Conservation (phyloP, 2,329 filamentous ascomycete species). For the Hymenoscyphus salicellus region DNA sequence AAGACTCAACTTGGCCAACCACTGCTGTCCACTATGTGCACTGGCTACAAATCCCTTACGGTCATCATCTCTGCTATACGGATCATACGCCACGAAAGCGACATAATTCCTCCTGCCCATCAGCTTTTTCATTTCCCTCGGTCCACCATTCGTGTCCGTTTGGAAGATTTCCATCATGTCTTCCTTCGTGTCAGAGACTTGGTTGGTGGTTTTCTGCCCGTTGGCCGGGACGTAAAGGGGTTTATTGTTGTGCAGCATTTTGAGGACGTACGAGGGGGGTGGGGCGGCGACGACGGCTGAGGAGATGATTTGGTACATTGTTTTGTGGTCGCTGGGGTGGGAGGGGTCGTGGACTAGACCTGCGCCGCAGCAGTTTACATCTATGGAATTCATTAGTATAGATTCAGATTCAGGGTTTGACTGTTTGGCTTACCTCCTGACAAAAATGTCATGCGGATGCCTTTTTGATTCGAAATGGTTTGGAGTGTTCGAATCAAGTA, state of each 20-base stretch:
- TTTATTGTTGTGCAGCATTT: constrained; percentile 93
- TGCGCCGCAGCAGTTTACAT: constrained; percentile 86
- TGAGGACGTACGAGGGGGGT: constrained; percentile 79
- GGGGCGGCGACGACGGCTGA: constrained; percentile 90
- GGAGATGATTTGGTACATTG: constrained; percentile 98
- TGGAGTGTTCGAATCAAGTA: constrained; percentile 95
- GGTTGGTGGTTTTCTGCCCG: constrained; percentile 72
- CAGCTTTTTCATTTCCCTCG: constrained; percentile 81
- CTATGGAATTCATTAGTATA: constrained; percentile 39
- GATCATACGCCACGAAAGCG: constrained; percentile 90
- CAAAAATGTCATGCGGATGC: constrained; percentile 92
- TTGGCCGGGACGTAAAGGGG: constrained; percentile 88
- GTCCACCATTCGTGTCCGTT: constrained; percentile 79
- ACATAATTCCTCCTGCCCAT: constrained; percentile 94
- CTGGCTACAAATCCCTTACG: constrained; percentile 29
- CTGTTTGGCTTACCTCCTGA: constrained; percentile 64
- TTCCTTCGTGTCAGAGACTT: constrained; percentile 89
- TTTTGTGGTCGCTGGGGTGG: constrained; percentile 91
- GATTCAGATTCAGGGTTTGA: not conserved
- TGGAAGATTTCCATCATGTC: constrained; percentile 99
- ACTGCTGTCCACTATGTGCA: constrained; percentile 40
- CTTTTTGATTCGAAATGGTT: constrained; percentile 92
- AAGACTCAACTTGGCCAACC: constrained; percentile 70
- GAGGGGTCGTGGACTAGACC: constrained; percentile 91
- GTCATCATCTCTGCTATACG: constrained; percentile 43